Conservation (phyloP, 192 early-diverging fungal species). For the Rhizophlyctis rosea region DNA sequence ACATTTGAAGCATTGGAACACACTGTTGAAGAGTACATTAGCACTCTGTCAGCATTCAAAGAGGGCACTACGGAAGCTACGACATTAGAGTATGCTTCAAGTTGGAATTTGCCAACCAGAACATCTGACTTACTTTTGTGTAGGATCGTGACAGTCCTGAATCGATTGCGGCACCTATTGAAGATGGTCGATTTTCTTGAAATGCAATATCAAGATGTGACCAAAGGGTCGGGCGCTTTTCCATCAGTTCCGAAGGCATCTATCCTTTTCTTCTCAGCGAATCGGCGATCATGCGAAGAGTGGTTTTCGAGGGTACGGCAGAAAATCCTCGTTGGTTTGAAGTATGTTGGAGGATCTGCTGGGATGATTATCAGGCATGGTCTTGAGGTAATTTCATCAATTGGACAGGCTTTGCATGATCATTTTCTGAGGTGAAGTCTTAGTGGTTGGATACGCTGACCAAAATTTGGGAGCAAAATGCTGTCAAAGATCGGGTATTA, state of each 20-base stretch:
- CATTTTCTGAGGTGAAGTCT: no score
- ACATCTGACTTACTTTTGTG: no score
- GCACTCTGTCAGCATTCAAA: not conserved
- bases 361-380: constrained; percentile 4
- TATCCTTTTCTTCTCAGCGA: constrained; percentile 69
- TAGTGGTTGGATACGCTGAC: no score
- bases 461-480: not conserved
- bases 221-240: constrained; percentile 52
- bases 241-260: constrained; percentile 61
- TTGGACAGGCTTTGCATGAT: constrained; percentile 2
- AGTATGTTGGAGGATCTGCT: not conserved
- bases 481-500: not conserved
- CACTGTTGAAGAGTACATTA: constrained; percentile 8
- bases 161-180: constrained; percentile 46
- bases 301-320: constrained; percentile 69
- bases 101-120: no score
- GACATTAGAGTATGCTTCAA: no score
- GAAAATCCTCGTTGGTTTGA: constrained; percentile 42
- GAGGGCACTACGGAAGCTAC: no score
- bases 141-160: constrained; percentile 6
- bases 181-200: constrained; percentile 69
- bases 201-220: constrained; percentile 64
- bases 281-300: constrained; percentile 70
- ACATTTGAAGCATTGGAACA: constrained; percentile 38
- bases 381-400: not conserved